Evolutionary conservation across 768 basidiomycete species (phyloP), one percentile per base, ranked within the genome.

Genomic region (Macrocybe gigantea): DNA sequence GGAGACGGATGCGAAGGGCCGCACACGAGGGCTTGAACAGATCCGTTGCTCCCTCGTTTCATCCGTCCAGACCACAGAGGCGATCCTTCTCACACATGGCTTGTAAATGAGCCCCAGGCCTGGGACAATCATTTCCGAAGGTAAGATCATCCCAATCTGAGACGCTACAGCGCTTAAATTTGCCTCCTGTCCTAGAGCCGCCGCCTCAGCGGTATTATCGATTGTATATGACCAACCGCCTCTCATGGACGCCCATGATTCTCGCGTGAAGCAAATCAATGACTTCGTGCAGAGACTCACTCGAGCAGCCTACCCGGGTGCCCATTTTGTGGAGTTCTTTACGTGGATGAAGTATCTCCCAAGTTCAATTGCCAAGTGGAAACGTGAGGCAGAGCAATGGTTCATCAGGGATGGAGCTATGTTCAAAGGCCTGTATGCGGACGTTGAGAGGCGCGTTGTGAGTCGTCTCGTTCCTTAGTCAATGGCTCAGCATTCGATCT

Each of bases 1-100:
- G 66, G 67, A 58, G 64, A 29, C 53, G 62, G 10, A 62, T 65
- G 62, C 61, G 67, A 13, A 59, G 64, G 12, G 62, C 65, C 1
- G 60, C 60, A 3, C 63, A 68, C 48, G 66, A 68, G 38, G 62
- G 64, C 5, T 61, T 69, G 31, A 60, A 59, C 44, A 58, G 57
- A 38, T 49, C 56, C 11, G 48, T 50, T 4, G 55, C 57, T 4
- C 51, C 46, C 29, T 46, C 53, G 31, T 68, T 57, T 48, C 37
- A 61, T 8, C 52, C 56, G 34, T 60, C 29, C 67, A 68, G 45
- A 44, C 53, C 14, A 53, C 46, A 15, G 67, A 69, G 53, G 61
- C 67, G 33, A 51, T 59, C n/a, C 48, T 62, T 13, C 58, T 68
- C 38, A 56, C 59, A 7, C 48, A 64, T 12, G 58, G 51, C 7